phyloP scores from a whole-genome alignment of 208 protist genomes.

The Trypanosomatidae sp. region DNA sequence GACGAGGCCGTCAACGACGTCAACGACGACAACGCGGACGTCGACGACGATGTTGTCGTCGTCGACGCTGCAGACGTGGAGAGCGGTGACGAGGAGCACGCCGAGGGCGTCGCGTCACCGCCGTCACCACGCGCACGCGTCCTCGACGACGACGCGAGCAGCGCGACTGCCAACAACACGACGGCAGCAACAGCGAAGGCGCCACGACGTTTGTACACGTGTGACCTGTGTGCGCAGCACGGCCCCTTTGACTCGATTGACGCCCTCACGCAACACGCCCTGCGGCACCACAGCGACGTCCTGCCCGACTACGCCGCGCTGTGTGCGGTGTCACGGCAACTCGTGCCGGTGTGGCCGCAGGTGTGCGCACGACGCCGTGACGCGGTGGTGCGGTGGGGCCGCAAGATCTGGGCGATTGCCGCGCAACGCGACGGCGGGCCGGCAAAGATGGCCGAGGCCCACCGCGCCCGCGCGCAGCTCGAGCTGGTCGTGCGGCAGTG shows the following conservation, averaged over 20 bases:
- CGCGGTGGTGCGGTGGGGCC: conserved; percentile 23
- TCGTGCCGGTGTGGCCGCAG: conserved; percentile 28
- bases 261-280: conserved; percentile 36
- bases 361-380: conserved; percentile 15
- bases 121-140: too few relatives aligned
- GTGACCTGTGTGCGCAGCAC: conserved; percentile 52
- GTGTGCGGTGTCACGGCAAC: conserved; percentile 19
- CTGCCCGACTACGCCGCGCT: conserved; percentile 44
- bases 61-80: conserved; percentile 3
- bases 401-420: conserved; percentile 35
- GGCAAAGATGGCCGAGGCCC: conserved; percentile 61
- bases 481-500: conserved; percentile 66
- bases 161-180: not conserved
- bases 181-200: not conserved
- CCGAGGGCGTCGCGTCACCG: too few relatives aligned
- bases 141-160: too few relatives aligned
- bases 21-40: not conserved
- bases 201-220: conserved; percentile 26
- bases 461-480: conserved; percentile 67
- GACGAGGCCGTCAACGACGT: conserved; percentile 4
- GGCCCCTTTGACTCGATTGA: conserved; percentile 23
- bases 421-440: conserved; percentile 60
- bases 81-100: too few relatives aligned
- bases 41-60: not conserved
- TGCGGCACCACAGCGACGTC: conserved; percentile 23